Conservation (phyloP, 352 stramenopile genomes). For the Phytopythium ostracodes region DNA sequence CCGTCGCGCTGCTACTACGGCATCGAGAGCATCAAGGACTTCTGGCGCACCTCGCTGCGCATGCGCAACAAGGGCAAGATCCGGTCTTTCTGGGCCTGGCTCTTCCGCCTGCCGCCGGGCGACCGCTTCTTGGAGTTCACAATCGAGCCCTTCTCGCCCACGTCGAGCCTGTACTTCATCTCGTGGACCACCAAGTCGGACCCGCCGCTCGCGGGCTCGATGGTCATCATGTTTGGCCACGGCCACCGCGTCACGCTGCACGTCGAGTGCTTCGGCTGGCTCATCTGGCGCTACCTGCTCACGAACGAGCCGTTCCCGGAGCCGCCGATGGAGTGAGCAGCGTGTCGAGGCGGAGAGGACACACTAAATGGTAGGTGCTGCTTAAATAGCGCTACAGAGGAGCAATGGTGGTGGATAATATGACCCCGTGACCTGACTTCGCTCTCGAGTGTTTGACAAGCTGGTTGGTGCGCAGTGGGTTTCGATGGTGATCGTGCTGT, state of each 20-base stretch:
- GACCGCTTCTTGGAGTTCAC: conserved; percentile 75
- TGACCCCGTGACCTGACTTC: not conserved
- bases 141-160: conserved; percentile 69
- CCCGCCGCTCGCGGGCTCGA: conserved; percentile 61
- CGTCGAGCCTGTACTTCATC: conserved; percentile 80
- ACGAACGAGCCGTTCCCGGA: conserved; percentile 82
- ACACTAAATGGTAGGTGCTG: not conserved
- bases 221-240: conserved; percentile 85
- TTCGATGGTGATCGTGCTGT: too few relatives aligned
- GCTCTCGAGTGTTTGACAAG: too few relatives aligned
- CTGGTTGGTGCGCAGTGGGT: not conserved
- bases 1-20: conserved; percentile 83
- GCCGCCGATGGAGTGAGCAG: conserved; percentile 38
- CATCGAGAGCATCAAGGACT: conserved; percentile 86
- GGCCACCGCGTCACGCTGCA: conserved; percentile 79
- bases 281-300: conserved; percentile 84
- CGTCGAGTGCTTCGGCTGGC: conserved; percentile 81
- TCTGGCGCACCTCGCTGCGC: conserved; percentile 76
- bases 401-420: not conserved
- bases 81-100: conserved; percentile 81
- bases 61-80: conserved; percentile 89
- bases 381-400: not conserved
- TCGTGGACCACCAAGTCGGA: conserved; percentile 82
- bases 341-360: not conserved
- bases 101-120: conserved; percentile 69